phyloP scores from a whole-genome alignment of 2,329 filamentous ascomycete species.

The Emergomyces orientalis region DNA sequence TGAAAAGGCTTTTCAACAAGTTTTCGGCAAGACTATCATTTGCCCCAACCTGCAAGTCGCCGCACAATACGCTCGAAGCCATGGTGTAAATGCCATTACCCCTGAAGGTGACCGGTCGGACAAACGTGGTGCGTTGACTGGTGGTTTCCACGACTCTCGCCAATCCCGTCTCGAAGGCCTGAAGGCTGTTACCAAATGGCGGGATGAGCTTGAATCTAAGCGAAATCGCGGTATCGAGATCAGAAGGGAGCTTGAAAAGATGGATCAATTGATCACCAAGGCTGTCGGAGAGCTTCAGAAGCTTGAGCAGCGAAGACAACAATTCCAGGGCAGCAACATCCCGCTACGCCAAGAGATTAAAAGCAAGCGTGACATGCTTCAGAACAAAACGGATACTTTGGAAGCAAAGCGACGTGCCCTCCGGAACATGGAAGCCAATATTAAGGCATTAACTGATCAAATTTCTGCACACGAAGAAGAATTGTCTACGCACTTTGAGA shows the following conservation, averaged over 20 bases:
- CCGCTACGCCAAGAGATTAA: constrained; percentile 69
- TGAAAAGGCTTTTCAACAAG: constrained; percentile 81
- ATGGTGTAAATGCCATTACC: constrained; percentile 86
- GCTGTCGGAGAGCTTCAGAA: constrained; percentile 80
- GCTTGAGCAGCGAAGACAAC: constrained; percentile 64
- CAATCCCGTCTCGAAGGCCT: constrained; percentile 83
- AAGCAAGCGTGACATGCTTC: constrained; percentile 63
- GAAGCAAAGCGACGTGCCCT: constrained; percentile 57
- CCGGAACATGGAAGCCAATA: constrained; percentile 62
- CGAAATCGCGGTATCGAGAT: constrained; percentile 57
- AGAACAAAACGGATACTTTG: constrained; percentile 62
- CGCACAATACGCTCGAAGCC: constrained; percentile 82
- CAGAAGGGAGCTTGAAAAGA: constrained; percentile 58
- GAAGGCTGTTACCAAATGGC: constrained; percentile 62
- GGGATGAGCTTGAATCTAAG: constrained; percentile 62
- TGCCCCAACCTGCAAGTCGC: constrained; percentile 84
- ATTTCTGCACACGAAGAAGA: constrained; percentile 71
- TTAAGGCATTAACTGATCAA: constrained; percentile 67
- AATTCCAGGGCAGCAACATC: constrained; percentile 72
- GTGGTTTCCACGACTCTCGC: constrained; percentile 81
- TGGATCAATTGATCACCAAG: constrained; percentile 81
- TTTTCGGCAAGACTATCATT: constrained; percentile 91
- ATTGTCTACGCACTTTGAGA: constrained; percentile 80
- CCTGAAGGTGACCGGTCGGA: constrained; percentile 90
- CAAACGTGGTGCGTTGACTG: constrained; percentile 89